phyloP scores from a whole-genome alignment of 805 yeast genomes.

The Starmerella sirachaensis region DNA sequence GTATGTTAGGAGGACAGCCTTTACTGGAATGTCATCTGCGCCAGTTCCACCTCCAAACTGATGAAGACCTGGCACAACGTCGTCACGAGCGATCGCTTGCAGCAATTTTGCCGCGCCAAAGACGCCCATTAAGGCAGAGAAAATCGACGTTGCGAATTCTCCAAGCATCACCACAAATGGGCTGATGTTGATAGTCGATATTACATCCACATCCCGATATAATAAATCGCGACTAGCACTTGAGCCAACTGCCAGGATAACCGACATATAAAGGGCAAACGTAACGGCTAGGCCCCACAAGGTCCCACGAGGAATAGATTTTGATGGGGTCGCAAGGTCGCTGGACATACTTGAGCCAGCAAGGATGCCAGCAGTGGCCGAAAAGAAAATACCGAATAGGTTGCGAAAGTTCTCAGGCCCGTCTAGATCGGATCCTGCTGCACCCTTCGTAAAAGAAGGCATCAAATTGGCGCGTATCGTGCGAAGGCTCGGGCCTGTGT shows the following conservation, averaged over 20 bases:
- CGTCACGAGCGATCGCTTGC: constrained; percentile 84
- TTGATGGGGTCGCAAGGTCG: constrained; percentile 72
- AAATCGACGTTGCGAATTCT: constrained; percentile 82
- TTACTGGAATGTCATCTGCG: constrained; percentile 44
- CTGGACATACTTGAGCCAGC: constrained; percentile 99
- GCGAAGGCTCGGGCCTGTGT: constrained; percentile 63
- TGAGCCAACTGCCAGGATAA: constrained; percentile 67
- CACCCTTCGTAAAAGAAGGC: constrained; percentile 77
- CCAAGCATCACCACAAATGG: constrained; percentile 66
- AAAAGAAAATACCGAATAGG: constrained; percentile 89
- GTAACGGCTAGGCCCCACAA: constrained; percentile 70
- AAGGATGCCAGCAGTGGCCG: constrained; percentile 96
- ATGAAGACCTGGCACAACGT: constrained; percentile 67
- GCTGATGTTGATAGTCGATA: constrained; percentile 67
- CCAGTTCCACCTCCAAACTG: constrained; percentile 43
- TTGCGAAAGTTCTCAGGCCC: constrained; percentile 66
- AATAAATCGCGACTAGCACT: constrained; percentile 72
- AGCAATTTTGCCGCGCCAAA: constrained; percentile 89
- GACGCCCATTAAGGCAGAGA: constrained; percentile 88
- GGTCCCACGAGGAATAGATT: constrained; percentile 89
- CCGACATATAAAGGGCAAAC: constrained; percentile 62
- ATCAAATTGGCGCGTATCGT: constrained; percentile 55
- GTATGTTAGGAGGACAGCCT: constrained; percentile 68
- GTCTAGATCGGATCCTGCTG: constrained; percentile 69
- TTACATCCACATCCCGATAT: constrained; percentile 66